A percentile compares a stretch with the other conserved stretches of the same genome.
Evolutionary conservation across 345 rosid species (phyloP).

Genomic region (Cardamine chenopodiifolia): DNA sequence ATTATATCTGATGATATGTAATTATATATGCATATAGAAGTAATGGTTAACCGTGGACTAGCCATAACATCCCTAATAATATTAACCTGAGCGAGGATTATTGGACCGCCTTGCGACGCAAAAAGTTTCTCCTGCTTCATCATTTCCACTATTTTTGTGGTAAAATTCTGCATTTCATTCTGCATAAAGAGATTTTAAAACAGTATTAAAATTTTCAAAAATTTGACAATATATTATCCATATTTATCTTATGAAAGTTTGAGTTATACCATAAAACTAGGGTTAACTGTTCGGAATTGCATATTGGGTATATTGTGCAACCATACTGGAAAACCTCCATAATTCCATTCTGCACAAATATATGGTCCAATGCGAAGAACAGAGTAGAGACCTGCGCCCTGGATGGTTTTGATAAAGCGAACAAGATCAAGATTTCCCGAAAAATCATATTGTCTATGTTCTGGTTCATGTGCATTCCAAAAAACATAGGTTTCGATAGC

Average conservation of each 20-base stretch:
- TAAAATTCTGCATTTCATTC: slow-evolving; percentile 79
- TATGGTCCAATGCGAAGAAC: slow-evolving; percentile 75
- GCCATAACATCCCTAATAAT: not conserved
- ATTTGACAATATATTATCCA: not conserved
- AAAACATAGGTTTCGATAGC: slow-evolving; percentile 70
- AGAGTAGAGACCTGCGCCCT: slow-evolving; percentile 50
- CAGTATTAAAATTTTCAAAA: not conserved
- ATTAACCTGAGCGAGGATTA: slow-evolving; percentile 70
- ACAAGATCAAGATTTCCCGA: slow-evolving; percentile 53
- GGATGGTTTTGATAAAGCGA: slow-evolving; percentile 62
- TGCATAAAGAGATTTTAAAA: not conserved
- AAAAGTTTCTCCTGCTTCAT: slow-evolving; percentile 60
- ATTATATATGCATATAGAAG: not conserved
- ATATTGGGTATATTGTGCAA: slow-evolving; percentile 46
- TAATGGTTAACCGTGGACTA: not conserved
- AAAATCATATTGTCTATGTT: slow-evolving; percentile 58
- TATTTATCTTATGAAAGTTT: not conserved
- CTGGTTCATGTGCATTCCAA: slow-evolving; percentile 69
- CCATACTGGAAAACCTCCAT: slow-evolving; percentile 76
- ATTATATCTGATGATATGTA: not conserved
- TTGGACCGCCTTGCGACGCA: slow-evolving; percentile 83
- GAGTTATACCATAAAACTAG: slow-evolving; percentile 48
- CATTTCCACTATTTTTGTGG: slow-evolving; percentile 62
- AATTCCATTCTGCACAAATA: slow-evolving; percentile 75
- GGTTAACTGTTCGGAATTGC: slow-evolving; percentile 47